Base-by-base conservation (phyloP, 2,329 filamentous ascomycete species). In the Monosporascus sp. region DNA sequence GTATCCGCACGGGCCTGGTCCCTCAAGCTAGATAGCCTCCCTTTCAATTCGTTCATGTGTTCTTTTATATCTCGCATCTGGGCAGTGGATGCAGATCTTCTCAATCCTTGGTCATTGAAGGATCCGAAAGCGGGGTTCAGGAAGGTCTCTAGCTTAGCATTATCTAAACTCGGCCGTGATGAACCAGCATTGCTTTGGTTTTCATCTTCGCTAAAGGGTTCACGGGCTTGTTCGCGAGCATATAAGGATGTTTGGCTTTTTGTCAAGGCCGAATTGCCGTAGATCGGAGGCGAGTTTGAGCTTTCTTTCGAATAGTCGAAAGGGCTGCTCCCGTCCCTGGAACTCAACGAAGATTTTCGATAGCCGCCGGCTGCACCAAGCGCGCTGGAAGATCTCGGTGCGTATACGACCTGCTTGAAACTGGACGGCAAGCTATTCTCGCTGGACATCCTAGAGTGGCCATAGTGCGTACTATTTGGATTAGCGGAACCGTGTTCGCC, bases 31-130 rank as follows among this genome's bases (percentile, higher is more conserved):
- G 90, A 92, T 37, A 96, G 91, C 64, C 91, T 90, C 55, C 88
- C 90, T 66, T 91, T 92, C 47, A 96, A 77, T 51, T 88, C 90
- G 52, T 88, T 85, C 82, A 96, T 90, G 67, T 96, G 91, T 59
- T 91, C 87, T 56, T 90, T 90, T 44, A 96, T 76, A 50, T 82
- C 81, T 8, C 86, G 84, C 65, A 90, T 84, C 64, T 89, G 86
- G 16, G 86, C 80, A n/a, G 84, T 84, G 1, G 90, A 93, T 16
- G 84, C 78, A 3, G 88, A 86, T 19, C 89, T 80, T 26, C 81
- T 81, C 8, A 87, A 70, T 1, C 76, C 78, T 44, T 76, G 73
- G 9, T 77, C 75, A n/a, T 65, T 63, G 37, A 64, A 73, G 1
- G 69, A 63, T 49, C 77, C 72, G 48, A 73, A 74, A 0, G 72